Evolutionary conservation across 2,329 filamentous ascomycete genomes (phyloP), one percentile per base, ranked within the genome.

Genomic region (Trichoderma afroharzianum): DNA sequence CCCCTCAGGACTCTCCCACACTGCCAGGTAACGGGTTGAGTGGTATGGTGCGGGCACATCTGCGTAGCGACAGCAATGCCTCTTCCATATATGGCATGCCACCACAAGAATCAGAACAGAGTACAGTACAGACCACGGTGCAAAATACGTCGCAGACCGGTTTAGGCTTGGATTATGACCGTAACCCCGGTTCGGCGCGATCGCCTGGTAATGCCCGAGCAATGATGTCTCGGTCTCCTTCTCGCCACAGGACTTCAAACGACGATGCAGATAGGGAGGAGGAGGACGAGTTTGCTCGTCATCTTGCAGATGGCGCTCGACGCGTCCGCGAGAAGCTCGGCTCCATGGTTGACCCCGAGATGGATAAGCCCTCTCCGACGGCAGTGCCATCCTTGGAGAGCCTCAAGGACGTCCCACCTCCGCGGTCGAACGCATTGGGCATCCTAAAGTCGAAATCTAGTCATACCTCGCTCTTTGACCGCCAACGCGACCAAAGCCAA

Each of bases 21-120:
- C 83, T 97, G 2, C 91, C 92, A 0, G 84, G 84, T 18, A 69
- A 78, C 12, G 94, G 93, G 1, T 85, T 98, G 18, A 95, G 91
- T 76, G 92, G 92, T 2, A 88, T 97, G 84, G 91, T 97, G 59
- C 90, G 92, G 36, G 91, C 95, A 73, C 96, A 98, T 83, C 83
- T 98, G 53, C 90, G 96, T 64, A 90, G 90, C 39, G 90, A 91
- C 74, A 98, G 95, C 81, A 91, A 91, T 72, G 87, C 90, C 15
- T 98, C 95, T 1, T 97, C 94, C 0, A 86, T 96, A 30, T 94
- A 93, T 75, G 89, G 88, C 39, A 61, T 53, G 30, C 28, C 57
- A 21, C n/a, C 14, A 28, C 57, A 69, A 33, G 66, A 69, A 5
- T 18, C 66, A 21, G 66, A 69, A 57, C 66, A 32, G 21, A 59